Evolutionary conservation across 805 yeast species (phyloP), one percentile per base, ranked within the genome.

Genomic region (Metschnikowia colocasiae): DNA sequence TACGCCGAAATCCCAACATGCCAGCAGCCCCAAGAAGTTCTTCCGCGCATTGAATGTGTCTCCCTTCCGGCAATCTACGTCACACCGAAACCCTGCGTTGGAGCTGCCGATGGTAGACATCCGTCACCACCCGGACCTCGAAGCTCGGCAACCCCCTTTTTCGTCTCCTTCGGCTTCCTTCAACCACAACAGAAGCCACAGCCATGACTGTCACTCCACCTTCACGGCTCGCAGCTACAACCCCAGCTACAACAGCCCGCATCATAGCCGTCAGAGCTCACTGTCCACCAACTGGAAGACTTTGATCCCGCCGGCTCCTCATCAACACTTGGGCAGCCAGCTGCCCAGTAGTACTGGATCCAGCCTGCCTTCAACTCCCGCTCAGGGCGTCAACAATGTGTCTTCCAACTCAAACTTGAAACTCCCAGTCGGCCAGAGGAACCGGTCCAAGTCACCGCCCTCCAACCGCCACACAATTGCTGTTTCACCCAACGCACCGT

Each of bases 241-340:
- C 12, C 33, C 45, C 26, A 26, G 12, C 45, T 15, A 25, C 45
- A 13, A 18, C 32, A 42, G 39, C 29, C 38, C 38, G 3, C 38
- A 25, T 25, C 52, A 43, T 35, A 27, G 41, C 26, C 43, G 51
- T 12, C 41, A 40, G 7, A 31, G 39, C 26, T 48, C 44, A 50
- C 47, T 30, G 40, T 46, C 20, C 26, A 43, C 60, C 8, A 56
- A 61, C 47, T 65, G 70, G 70, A 61, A 66, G 12, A 43, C 65
- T 10, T 55, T 67, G 33, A 67, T 67, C 18, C 71, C 73, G n/a
- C 73, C 71, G 12, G 50, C 64, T 18, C 57, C 57, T n/a, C n/a
- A 46, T 19, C 36, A 9, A 16, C 15, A 29, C 23, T 25, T 40
- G 46, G 39, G 16, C 5, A 15, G 19, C 12, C 27, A 30, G 8